These are phyloP conservation scores for Pholiota microspora DNA, from an alignment of 768 basidiomycete species.

Conservation along the genomic window DNA sequence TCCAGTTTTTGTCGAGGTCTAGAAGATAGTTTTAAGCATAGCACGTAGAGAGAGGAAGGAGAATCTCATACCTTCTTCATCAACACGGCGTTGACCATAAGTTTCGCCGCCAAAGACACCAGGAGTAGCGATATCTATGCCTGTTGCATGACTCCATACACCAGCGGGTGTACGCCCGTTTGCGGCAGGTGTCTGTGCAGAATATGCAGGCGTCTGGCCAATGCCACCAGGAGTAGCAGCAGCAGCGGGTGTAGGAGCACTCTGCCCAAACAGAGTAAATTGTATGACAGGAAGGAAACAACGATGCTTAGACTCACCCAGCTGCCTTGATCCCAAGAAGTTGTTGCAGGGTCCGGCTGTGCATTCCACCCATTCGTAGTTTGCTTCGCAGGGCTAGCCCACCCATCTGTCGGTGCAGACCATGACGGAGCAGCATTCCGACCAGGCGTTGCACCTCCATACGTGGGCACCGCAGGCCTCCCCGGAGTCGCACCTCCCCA, in stretches of 20 bases:
- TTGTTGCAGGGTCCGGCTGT: neutral
- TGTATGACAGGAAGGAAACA: neutral
- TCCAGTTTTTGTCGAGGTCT: slow-evolving; percentile 40
- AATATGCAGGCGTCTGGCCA: slow-evolving; percentile 33
- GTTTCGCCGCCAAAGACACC: slow-evolving; percentile 17
- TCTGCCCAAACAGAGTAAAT: slow-evolving; percentile 22
- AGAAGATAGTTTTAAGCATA: slow-evolving; percentile 5
- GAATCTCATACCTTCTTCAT: slow-evolving; percentile 14
- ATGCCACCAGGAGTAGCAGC: slow-evolving; percentile 39
- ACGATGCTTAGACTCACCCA: slow-evolving; percentile 2
- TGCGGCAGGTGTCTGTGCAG: slow-evolving; percentile 36
- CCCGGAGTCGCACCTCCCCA: slow-evolving; percentile 51
- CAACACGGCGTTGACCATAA: slow-evolving; percentile 4
- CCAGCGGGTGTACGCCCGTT: slow-evolving; percentile 28
- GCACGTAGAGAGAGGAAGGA: neutral
- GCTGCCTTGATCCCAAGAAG: neutral
- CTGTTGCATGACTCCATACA: slow-evolving; percentile 16
- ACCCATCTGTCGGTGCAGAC: slow-evolving; percentile 28
- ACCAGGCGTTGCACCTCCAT: slow-evolving; percentile 23
- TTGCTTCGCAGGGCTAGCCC: slow-evolving; percentile 12
- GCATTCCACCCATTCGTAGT: slow-evolving; percentile 8
- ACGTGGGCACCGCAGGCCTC: slow-evolving; percentile 16
- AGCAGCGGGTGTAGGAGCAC: slow-evolving; percentile 55
- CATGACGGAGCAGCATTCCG: slow-evolving; percentile 18
- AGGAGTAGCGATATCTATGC: slow-evolving; percentile 35